These are phyloP conservation scores for Backusella psychrophila DNA, from an alignment of 192 early-diverging fungal genomes.

Conservation along the genomic window DNA sequence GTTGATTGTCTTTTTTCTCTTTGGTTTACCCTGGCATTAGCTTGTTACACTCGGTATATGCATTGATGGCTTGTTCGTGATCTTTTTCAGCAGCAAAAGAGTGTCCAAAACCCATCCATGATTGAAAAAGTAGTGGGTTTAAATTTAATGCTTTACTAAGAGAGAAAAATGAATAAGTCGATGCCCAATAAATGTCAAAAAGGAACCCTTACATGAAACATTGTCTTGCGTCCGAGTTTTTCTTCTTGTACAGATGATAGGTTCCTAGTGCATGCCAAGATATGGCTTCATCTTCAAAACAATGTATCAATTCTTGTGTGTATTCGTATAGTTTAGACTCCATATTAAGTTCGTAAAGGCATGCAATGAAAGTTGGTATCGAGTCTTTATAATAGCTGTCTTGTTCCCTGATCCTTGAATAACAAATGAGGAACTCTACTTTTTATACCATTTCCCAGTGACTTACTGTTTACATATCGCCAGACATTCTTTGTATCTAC, in stretches of 20 bases:
- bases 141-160: constrained; percentile 55
- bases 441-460: background rate
- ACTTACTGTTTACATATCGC: constrained; percentile 47
- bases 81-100: constrained; percentile 73
- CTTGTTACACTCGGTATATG: constrained; percentile 63
- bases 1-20: background rate
- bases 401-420: constrained; percentile 52
- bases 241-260: constrained; percentile 65
- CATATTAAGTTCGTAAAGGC: constrained; percentile 59
- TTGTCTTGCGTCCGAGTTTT: constrained; percentile 59
- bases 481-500: constrained; percentile 45
- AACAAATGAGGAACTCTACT: background rate
- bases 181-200: no score
- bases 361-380: constrained; percentile 65
- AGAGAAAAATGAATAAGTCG: no score
- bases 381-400: constrained; percentile 58
- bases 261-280: constrained; percentile 81
- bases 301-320: constrained; percentile 69
- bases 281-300: constrained; percentile 52
- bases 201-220: constrained; percentile 50
- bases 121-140: constrained; percentile 60
- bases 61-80: constrained; percentile 73
- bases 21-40: constrained; percentile 62
- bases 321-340: constrained; percentile 71
- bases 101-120: constrained; percentile 83